A percentile compares a stretch with the other conserved stretches of the same genome.
These are phyloP conservation scores for Haplosporangium gracile DNA, from an alignment of 192 early-diverging fungal species.

Conservation along the genomic window DNA sequence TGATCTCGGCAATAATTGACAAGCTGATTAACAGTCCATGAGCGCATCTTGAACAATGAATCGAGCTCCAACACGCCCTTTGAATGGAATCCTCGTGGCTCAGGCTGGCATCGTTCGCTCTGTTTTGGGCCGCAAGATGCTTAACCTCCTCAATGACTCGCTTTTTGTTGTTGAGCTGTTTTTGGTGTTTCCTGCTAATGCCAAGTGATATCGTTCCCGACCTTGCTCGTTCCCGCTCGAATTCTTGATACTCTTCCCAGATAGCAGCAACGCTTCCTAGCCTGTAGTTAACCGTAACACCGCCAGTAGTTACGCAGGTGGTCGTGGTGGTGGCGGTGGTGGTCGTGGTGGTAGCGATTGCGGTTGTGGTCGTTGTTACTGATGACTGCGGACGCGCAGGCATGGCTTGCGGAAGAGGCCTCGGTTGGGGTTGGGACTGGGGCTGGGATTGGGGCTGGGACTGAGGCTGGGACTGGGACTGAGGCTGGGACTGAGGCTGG, in stretches of 20 bases:
- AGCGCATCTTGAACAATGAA: neutral
- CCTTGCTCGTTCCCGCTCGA: neutral
- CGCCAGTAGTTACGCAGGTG: neutral
- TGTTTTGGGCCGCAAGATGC: neutral
- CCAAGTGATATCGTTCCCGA: neutral
- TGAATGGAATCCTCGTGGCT: neutral
- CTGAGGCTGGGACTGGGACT: neutral
- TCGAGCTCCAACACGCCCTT: neutral
- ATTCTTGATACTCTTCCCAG: neutral
- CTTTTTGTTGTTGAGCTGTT: neutral
- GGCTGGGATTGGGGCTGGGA: too few species aligned
- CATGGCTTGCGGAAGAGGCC: too few species aligned
- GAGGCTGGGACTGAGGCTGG: neutral
- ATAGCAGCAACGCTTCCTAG: neutral
- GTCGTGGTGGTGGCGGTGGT: neutral
- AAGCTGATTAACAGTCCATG: slow-evolving; percentile 1
- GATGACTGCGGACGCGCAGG: neutral
- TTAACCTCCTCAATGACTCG: neutral
- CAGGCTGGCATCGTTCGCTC: neutral
- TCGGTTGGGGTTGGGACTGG: too few species aligned
- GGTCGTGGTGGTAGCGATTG: neutral
- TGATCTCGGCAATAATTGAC: neutral
- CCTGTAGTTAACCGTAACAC: neutral
- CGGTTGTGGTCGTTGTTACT: neutral
- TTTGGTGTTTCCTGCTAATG: neutral